Evolutionary conservation across 2,329 filamentous ascomycete genomes (phyloP).

Genomic region (Didymella pinodella): DNA sequence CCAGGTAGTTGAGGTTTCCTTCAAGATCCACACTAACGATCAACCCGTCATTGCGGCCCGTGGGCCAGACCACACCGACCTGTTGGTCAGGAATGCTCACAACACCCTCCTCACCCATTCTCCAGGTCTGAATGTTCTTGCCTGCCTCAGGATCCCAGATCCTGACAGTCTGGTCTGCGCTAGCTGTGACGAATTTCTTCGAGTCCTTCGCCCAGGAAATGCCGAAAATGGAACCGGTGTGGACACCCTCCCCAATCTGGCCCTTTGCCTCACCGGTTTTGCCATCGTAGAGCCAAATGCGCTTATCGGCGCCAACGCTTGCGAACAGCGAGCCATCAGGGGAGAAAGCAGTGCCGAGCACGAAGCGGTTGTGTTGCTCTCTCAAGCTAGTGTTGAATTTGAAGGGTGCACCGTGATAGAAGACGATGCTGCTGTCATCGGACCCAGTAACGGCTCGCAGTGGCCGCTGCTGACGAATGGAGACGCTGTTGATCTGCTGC

Average conservation of each 20-base stretch:
- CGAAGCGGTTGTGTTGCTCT: conserved; percentile 84
- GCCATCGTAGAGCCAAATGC: conserved; percentile 94
- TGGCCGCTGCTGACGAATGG: conserved; percentile 88
- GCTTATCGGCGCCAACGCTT: conserved; percentile 89
- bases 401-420: conserved; percentile 93
- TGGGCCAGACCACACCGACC: conserved; percentile 90
- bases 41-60: conserved; percentile 80
- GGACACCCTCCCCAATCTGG: conserved; percentile 81
- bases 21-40: conserved; percentile 89
- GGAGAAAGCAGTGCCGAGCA: conserved; percentile 87
- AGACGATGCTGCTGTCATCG: conserved; percentile 88
- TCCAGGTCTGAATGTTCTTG: conserved; percentile 81
- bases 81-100: conserved; percentile 84
- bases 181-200: conserved; percentile 85
- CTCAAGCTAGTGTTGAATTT: conserved; percentile 89
- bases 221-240: conserved; percentile 91
- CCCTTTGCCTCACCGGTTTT: conserved; percentile 87
- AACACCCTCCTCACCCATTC: conserved; percentile 75
- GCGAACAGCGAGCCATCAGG: conserved; percentile 84
- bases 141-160: conserved; percentile 89
- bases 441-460: conserved; percentile 88
- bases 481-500: conserved; percentile 87
- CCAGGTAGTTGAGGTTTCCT: conserved; percentile 89
- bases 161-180: conserved; percentile 92
- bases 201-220: conserved; percentile 91